A percentile compares a stretch with the other conserved stretches of the same genome.
These are phyloP conservation scores for Thelonectria olida DNA, from an alignment of 2,329 filamentous ascomycete genomes.

Conservation along the genomic window DNA sequence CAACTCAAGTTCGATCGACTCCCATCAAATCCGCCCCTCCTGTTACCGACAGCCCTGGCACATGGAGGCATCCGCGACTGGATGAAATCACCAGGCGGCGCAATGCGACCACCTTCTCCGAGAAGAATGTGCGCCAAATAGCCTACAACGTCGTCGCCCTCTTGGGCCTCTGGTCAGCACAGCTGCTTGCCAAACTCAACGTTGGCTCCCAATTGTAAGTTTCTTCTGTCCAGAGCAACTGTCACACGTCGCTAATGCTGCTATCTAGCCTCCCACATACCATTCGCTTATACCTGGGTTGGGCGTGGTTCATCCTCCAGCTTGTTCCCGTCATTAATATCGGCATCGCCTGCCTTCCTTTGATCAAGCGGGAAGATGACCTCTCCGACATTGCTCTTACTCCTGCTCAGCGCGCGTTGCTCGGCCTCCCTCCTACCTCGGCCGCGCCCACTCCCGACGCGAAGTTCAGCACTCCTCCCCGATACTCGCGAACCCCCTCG, in stretches of 20 bases:
- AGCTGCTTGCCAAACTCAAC: constrained; percentile 47
- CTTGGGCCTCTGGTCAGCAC: constrained; percentile 49
- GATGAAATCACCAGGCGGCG: constrained; percentile 87
- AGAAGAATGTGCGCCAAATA: constrained; percentile 77
- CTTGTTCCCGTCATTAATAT: constrained; percentile 76
- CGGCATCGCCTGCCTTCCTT: constrained; percentile 72
- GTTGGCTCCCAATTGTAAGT: constrained; percentile 52
- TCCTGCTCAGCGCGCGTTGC: constrained; percentile 75
- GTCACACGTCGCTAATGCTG: constrained; percentile 29
- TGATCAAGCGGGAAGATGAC: constrained; percentile 77
- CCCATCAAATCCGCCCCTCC: constrained; percentile 54
- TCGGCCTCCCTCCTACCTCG: constrained; percentile 79
- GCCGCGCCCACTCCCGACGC: constrained; percentile 73
- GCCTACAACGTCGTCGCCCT: constrained; percentile 70
- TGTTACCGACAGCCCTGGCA: constrained; percentile 71
- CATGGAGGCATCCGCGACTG: constrained; percentile 90
- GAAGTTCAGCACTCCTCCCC: constrained; percentile 82
- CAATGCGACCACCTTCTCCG: constrained; percentile 79
- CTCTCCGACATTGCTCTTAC: constrained; percentile 91
- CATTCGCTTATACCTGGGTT: constrained; percentile 50
- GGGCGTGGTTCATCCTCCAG: constrained; percentile 59
- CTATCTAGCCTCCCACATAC: constrained; percentile 43
- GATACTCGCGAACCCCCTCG: constrained; percentile 81
- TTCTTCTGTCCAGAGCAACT: constrained; percentile 14
- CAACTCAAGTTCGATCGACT: constrained; percentile 45